phyloP scores from a whole-genome alignment of 2,329 filamentous ascomycete species.

The Hypocreales sp. region DNA sequence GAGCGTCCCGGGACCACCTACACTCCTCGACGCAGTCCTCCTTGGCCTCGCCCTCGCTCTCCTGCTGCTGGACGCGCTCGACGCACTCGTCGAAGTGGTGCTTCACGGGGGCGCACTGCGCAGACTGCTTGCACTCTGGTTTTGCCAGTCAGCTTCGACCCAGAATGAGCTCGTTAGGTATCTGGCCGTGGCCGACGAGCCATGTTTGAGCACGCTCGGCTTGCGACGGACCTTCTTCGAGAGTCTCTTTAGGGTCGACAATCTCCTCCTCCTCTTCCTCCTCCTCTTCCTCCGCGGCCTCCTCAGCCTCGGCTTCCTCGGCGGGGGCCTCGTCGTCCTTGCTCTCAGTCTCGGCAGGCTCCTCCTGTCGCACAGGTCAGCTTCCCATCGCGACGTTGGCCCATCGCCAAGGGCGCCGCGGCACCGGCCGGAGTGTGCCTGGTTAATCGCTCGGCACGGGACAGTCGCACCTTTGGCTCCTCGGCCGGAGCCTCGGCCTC shows the following conservation, averaged over 20 bases:
- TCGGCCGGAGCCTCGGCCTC: slow-evolving; percentile 54
- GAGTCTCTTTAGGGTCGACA: slow-evolving; percentile 70
- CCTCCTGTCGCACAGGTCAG: slow-evolving; percentile 13
- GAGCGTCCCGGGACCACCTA: too few species aligned
- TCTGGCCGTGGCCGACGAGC: too few species aligned
- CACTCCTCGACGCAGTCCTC: slow-evolving; percentile 99
- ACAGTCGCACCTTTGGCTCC: slow-evolving; percentile 37
- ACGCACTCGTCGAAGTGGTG: slow-evolving; percentile 98
- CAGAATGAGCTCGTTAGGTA: too few species aligned
- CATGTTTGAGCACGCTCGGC: too few species aligned
- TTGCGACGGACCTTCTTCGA: slow-evolving; percentile 81
- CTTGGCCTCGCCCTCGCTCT: slow-evolving; percentile 56
- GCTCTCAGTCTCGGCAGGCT: slow-evolving; percentile 34
- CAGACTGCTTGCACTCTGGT: slow-evolving; percentile 77
- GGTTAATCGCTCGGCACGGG: neutral
- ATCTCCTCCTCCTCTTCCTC: slow-evolving; percentile 72
- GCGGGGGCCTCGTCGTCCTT: slow-evolving; percentile 21
- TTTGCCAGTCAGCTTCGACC: slow-evolving; percentile 9
- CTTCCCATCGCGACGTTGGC: too few species aligned
- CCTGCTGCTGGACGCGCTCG: slow-evolving; percentile 59
- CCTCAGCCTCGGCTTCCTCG: slow-evolving; percentile 31
- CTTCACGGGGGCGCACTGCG: slow-evolving; percentile 74
- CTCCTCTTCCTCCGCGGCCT: slow-evolving; percentile 50
- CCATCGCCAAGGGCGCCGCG: too few species aligned
- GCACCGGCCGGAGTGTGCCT: neutral